Evolutionary conservation across 2,329 filamentous ascomycete genomes (phyloP), one percentile per base, ranked within the genome.

Genomic region (Cladosporium cucumerinum): DNA sequence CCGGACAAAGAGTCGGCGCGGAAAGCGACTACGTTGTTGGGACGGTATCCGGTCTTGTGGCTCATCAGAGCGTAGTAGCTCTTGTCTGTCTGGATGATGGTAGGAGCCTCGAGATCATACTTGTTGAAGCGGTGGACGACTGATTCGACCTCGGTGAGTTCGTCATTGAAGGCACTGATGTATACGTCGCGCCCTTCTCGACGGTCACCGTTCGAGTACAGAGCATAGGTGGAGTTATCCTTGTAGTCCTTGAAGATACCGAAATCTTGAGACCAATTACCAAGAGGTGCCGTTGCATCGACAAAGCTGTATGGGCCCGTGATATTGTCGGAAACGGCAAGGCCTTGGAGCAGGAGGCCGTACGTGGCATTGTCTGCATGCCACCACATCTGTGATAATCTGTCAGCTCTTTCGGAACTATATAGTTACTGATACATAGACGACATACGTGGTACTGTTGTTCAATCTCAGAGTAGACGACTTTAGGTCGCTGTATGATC

Each of bases 251-350:
- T 85, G 67, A 87, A 87, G 25, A 86, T 77, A 11, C 85, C 85
- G 54, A 86, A 87, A 63, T 87, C 85, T 67, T 87, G 85, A 0
- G 83, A 86, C 85, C 85, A 87, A 72, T 87, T 87, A 1, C 85
- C 85, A 0, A 87, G 79, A 0, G 85, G 85, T 0, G 81, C 76
- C 0, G 80, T 82, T 0, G 84, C 85, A 48, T 83, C 79, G 16
- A 85, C 77, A 65, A 86, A 86, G 1, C 70, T 78, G 71, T 86
- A 87, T 0, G 85, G 85, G 0, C 85, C 85, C 0, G 77, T 78
- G 63, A 85, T 82, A 30, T 79, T 81, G 63, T 84, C 80, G 0
- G 84, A 79, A 1, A 81, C 81, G 3, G 85, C 85, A 36, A 86
- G 76, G 0, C 85, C 85, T 73, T 87, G 85, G 0, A 86, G 79